Conservation (phyloP, 1,139 yeast species). For the Debaryomyces robertsiae region DNA sequence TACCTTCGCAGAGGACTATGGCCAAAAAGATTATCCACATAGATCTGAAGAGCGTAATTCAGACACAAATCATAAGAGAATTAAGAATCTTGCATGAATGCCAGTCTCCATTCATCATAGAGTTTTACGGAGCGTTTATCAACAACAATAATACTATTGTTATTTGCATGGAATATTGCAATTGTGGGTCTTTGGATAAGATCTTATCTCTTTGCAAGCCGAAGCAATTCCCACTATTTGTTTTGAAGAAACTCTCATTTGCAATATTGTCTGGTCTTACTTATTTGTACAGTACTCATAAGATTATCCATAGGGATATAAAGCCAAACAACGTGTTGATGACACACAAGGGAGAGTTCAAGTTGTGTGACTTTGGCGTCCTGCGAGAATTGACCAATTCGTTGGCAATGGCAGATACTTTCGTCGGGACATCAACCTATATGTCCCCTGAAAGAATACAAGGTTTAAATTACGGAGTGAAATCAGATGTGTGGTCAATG, state of each 20-base stretch:
- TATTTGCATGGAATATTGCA: conserved; percentile 94
- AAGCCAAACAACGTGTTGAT: conserved; percentile 75
- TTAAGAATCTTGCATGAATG: conserved; percentile 90
- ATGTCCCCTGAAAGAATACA: conserved; percentile 98
- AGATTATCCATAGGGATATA: conserved; percentile 89
- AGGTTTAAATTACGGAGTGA: conserved; percentile 88
- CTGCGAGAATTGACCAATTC: conserved; percentile 88
- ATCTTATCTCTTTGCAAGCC: conserved; percentile 58
- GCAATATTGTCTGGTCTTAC: conserved; percentile 80
- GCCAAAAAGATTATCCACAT: conserved; percentile 88
- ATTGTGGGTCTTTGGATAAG: conserved; percentile 89
- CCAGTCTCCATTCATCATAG: conserved; percentile 77
- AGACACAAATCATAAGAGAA: conserved; percentile 86
- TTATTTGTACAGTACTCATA: conserved; percentile 77
- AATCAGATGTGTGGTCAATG: conserved; percentile 95
- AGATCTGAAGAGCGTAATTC: conserved; percentile 79
- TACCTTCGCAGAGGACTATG: conserved; percentile 86
- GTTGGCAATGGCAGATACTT: conserved; percentile 82
- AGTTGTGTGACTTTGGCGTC: conserved; percentile 93
- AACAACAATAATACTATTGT: conserved; percentile 67
- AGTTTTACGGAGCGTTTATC: conserved; percentile 86
- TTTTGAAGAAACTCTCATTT: conserved; percentile 72
- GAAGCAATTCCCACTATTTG: conserved; percentile 56
- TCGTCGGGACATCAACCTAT: conserved; percentile 95
- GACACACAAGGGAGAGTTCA: conserved; percentile 77